Conservation (phyloP, 1,284 basidiomycete genomes). For the Cystobasidium slooffiae region DNA sequence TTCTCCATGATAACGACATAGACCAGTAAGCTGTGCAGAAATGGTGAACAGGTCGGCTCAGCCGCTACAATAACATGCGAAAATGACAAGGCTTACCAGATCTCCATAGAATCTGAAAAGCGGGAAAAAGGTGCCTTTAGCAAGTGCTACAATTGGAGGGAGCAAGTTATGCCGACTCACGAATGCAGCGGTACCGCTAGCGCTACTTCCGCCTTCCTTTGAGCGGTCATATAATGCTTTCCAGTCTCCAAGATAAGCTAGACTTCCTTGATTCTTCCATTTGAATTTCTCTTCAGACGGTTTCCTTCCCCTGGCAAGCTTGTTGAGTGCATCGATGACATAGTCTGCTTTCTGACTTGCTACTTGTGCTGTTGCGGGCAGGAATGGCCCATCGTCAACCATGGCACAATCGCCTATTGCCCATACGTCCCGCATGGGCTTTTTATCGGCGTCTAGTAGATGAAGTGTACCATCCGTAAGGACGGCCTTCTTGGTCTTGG, state of each 20-base stretch:
- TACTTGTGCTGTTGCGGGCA: conserved; percentile 58
- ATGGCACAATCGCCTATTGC: conserved; percentile 73
- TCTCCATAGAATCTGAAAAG: conserved; percentile 64
- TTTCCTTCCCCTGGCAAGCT: conserved; percentile 30
- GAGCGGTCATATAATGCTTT: conserved; percentile 70
- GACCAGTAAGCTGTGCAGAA: conserved; percentile 67
- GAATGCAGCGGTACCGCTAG: conserved; percentile 62
- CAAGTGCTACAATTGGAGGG: too few relatives aligned
- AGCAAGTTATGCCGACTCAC: neutral
- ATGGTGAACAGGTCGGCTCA: too few relatives aligned
- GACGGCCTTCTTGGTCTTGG: conserved; percentile 65
- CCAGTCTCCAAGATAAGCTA: conserved; percentile 81
- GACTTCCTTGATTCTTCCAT: conserved; percentile 72
- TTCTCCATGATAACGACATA: conserved; percentile 31
- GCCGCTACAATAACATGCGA: too few relatives aligned
- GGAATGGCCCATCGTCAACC: conserved; percentile 58
- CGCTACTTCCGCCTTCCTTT: conserved; percentile 64
- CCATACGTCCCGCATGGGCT: conserved; percentile 49
- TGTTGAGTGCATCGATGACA: conserved; percentile 52
- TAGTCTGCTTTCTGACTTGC: conserved; percentile 55
- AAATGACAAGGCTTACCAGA: conserved; percentile 54
- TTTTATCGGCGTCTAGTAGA: conserved; percentile 49
- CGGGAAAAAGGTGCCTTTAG: conserved; percentile 65
- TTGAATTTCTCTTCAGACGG: conserved; percentile 62
- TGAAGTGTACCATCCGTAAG: conserved; percentile 26